Base-by-base conservation (phyloP, 495 filamentous ascomycete genomes). In the Astrothelium subdiscretum region DNA sequence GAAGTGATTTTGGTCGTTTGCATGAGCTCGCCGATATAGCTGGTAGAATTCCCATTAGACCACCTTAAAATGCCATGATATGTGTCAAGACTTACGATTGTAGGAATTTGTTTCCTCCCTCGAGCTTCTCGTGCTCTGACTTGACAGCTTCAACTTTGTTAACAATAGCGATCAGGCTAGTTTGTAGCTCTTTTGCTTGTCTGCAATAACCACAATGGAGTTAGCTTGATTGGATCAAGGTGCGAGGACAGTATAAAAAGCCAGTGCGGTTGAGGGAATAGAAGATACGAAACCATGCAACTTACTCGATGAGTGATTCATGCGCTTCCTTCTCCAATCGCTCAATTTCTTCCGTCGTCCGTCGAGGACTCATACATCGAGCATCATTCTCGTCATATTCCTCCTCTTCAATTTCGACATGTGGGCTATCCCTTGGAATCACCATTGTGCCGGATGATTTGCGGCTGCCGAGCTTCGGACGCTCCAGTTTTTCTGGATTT, bases 141-240 rank as follows among this genome's bases (percentile, higher is more conserved):
- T 89, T 88, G 59, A 97, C 92, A n/a, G 85, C 87, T 68, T 97
- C 94, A 70, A 97, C 92, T 38, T 90, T 85, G 72, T 96, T 89
- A 62, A 96, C 89, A 20, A 97, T 83, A 58, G 86, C 90, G 51
- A 92, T 78, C 31, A 98, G 82, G 58, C 89, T 92, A 57, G 89
- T 86, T 73, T 98, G 94, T 58, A 97, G 80, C 57, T 82, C 82
- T 73, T 87, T 87, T 57, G 94, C 91, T 76, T 95, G 91, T 71
- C 92, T 97, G n/a, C 43, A 48, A 18, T 48, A 48, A 48, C 43
- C 43, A 48, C 43, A 38, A 48, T 48, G 43, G n/a, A 48, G 43
- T 48, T 48, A 48, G 43, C n/a, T n/a, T n/a, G n/a, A 22, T 15
- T 12, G 43, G 20, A 48, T 5, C 5, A 18, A 48, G 5, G 43